These are phyloP conservation scores for Fragaria nilgerrensis DNA, from an alignment of 306 rosid species.

Conservation along the genomic window DNA sequence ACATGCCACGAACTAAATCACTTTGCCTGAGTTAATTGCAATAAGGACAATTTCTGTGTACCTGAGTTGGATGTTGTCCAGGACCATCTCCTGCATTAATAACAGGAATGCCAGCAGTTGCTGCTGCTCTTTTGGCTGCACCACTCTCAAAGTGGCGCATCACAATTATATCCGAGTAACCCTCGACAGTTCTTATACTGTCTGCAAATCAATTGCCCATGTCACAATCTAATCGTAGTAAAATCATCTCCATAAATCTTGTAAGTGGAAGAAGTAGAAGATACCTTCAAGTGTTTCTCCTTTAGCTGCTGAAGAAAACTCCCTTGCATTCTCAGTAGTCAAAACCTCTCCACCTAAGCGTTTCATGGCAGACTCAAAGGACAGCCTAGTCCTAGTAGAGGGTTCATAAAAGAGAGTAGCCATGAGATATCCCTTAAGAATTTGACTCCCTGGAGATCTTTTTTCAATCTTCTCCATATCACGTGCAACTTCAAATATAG, in stretches of 20 bases:
- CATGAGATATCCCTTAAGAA: conserved; percentile 84
- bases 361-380: conserved; percentile 96
- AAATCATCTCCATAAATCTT: not conserved
- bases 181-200: conserved; percentile 84
- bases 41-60: conserved; percentile 20
- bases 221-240: conserved; percentile 4
- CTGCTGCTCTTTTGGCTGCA: conserved; percentile 89
- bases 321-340: conserved; percentile 91
- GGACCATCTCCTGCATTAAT: conserved; percentile 98
- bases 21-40: not conserved
- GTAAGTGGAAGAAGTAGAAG: not conserved
- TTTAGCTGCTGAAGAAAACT: conserved; percentile 92
- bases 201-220: conserved; percentile 46
- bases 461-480: conserved; percentile 83
- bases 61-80: conserved; percentile 87
- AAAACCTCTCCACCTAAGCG: conserved; percentile 87
- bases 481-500: conserved; percentile 70
- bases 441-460: conserved; percentile 71
- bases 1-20: not conserved
- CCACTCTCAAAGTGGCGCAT: conserved; percentile 96
- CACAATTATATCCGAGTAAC: conserved; percentile 87
- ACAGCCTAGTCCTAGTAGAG: conserved; percentile 90
- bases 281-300: conserved; percentile 97
- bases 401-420: conserved; percentile 95
- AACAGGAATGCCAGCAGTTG: conserved; percentile 68